These are phyloP conservation scores for Trypanosoma platydactyli DNA, from an alignment of 208 protist species.

Conservation along the genomic window DNA sequence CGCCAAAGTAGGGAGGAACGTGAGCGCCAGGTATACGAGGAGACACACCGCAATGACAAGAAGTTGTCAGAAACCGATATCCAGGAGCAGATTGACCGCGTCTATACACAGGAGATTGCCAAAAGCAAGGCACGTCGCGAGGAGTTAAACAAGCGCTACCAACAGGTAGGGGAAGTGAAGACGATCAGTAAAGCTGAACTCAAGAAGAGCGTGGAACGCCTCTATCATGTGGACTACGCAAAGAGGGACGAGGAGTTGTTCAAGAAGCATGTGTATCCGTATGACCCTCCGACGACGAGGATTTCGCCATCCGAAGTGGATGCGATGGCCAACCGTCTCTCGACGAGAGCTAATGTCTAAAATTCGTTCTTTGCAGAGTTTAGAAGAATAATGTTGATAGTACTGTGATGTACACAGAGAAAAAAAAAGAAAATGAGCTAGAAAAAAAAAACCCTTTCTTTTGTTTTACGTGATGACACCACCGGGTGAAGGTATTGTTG, in stretches of 20 bases:
- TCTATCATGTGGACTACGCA: conserved; percentile 76
- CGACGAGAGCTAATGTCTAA: conserved; percentile 35
- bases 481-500: too few relatives aligned
- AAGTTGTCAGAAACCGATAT: conserved; percentile 64
- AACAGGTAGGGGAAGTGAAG: conserved; percentile 50
- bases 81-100: conserved; percentile 74
- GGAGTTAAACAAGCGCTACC: conserved; percentile 59
- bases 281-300: conserved; percentile 66
- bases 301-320: conserved; percentile 58
- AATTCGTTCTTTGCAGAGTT: neutral
- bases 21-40: conserved; percentile 53
- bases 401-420: neutral
- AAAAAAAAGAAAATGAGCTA: neutral
- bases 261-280: conserved; percentile 85
- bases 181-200: conserved; percentile 72
- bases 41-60: conserved; percentile 63
- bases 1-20: conserved; percentile 51
- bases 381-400: neutral
- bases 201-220: conserved; percentile 61
- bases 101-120: conserved; percentile 75
- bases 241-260: conserved; percentile 83
- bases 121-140: conserved; percentile 47
- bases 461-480: too few relatives aligned
- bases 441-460: neutral
- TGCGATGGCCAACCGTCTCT: conserved; percentile 77